A percentile compares a stretch with the other conserved stretches of the same genome.
These are phyloP conservation scores for Naganishia sp. DNA, from an alignment of 1,284 basidiomycete genomes.

Conservation along the genomic window DNA sequence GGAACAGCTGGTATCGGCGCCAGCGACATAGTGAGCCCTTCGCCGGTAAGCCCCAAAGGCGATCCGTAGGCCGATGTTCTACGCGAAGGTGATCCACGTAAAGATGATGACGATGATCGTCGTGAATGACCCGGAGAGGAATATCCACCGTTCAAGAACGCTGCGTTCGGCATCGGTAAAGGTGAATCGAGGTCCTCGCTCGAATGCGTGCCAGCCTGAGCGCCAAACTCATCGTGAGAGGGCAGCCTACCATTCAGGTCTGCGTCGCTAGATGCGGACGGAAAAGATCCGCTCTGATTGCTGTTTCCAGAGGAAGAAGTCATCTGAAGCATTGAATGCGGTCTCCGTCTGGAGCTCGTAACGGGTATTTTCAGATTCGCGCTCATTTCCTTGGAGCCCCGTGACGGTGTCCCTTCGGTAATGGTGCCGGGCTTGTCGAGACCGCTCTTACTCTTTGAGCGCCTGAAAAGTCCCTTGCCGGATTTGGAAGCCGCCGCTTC, in stretches of 20 bases:
- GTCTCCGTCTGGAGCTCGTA: constrained; percentile 14
- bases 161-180: constrained; percentile 24
- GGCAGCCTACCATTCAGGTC: neutral
- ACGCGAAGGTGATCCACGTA: constrained; percentile 7
- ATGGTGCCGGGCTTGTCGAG: constrained; percentile 4
- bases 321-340: constrained; percentile 26
- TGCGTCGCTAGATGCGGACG: neutral
- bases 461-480: constrained; percentile 14
- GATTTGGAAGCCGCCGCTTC: constrained; percentile 11
- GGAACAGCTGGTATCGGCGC: constrained; percentile 34
- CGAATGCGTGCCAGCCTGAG: neutral
- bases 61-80: constrained; percentile 22
- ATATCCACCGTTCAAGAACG: constrained; percentile 24
- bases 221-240: neutral
- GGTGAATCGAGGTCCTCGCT: constrained; percentile 25
- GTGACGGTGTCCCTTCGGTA: neutral
- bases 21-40: constrained; percentile 11
- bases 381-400: constrained; percentile 17
- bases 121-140: constrained; percentile 25
- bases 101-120: constrained; percentile 22
- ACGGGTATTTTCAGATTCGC: constrained; percentile 19
- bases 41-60: constrained; percentile 13
- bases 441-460: constrained; percentile 16
- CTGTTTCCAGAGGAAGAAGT: constrained; percentile 25
- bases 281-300: constrained; percentile 5